Conservation (phyloP, 2,329 filamentous ascomycete genomes). For the Aureobasidium melanogenum region DNA sequence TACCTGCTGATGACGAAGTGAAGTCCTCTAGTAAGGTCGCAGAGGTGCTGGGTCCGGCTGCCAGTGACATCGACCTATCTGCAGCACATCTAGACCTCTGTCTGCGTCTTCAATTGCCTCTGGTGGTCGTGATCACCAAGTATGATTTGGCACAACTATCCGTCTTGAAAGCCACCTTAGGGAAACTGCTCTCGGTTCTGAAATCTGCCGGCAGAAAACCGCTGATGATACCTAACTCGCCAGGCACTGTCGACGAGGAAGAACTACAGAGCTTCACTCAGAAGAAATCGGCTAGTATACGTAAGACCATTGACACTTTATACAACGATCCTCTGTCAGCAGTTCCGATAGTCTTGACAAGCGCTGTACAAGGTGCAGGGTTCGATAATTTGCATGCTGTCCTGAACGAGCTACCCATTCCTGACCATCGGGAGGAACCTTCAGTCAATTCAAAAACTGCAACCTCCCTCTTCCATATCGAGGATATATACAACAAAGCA, state of each 20-base stretch:
- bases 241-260: conserved; percentile 24
- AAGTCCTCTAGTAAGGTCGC: conserved; percentile 31
- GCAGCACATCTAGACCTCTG: conserved; percentile 78
- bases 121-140: conserved; percentile 83
- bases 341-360: conserved; percentile 82
- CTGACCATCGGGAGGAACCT: conserved; percentile 1
- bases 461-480: conserved; percentile 60
- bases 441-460: background rate
- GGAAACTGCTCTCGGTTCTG: conserved; percentile 64
- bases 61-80: conserved; percentile 59
- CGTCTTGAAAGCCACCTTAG: conserved; percentile 61
- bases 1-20: conserved; percentile 68
- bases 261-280: conserved; percentile 50
- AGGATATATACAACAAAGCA: conserved; percentile 71
- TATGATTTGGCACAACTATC: conserved; percentile 72
- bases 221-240: conserved; percentile 50
- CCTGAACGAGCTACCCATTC: conserved; percentile 65
- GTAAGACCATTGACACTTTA: conserved; percentile 46
- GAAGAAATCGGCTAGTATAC: conserved; percentile 50
- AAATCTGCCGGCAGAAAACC: conserved; percentile 69
- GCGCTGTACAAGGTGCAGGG: conserved; percentile 74
- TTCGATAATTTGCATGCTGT: conserved; percentile 76
- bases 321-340: conserved; percentile 36
- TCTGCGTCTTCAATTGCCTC: conserved; percentile 65
- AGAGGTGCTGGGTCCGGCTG: conserved; percentile 41